Evolutionary conservation across 2,329 filamentous ascomycete genomes (phyloP).

Genomic region (Penicillium sp.): DNA sequence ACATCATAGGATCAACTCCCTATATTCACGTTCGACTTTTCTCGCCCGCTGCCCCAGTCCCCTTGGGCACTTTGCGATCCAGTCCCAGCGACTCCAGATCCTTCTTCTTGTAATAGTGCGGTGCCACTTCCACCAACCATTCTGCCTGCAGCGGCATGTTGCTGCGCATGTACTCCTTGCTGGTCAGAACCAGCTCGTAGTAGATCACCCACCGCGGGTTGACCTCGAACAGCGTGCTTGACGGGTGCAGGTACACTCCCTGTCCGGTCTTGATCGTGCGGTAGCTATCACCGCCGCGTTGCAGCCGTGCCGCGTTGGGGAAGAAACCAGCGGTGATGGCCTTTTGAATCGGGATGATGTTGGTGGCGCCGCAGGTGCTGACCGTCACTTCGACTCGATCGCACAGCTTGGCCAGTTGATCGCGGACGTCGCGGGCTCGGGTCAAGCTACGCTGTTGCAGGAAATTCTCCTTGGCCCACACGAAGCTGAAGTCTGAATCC

Average conservation of each 20-base stretch:
- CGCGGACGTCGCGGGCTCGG: constrained; percentile 83
- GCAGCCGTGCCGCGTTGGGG: constrained; percentile 81
- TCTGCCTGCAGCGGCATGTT: constrained; percentile 79
- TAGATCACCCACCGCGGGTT: constrained; percentile 88
- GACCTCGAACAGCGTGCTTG: constrained; percentile 72
- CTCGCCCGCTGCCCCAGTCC: constrained; percentile 45
- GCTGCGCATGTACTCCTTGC: constrained; percentile 90
- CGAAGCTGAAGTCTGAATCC: constrained; percentile 80
- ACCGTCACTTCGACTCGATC: constrained; percentile 82
- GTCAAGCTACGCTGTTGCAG: constrained; percentile 87
- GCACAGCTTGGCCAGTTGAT: constrained; percentile 87
- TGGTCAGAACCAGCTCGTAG: constrained; percentile 83
- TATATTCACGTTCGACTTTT: constrained; percentile 33
- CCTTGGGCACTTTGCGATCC: constrained; percentile 72
- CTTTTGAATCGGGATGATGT: constrained; percentile 78
- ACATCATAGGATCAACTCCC: background rate
- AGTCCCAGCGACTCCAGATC: constrained; percentile 77
- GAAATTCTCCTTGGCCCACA: constrained; percentile 93
- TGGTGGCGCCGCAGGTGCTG: constrained; percentile 66
- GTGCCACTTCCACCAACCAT: constrained; percentile 87
- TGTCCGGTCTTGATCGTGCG: constrained; percentile 87
- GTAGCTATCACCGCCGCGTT: constrained; percentile 82
- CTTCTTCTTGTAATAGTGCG: constrained; percentile 91
- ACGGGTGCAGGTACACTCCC: constrained; percentile 89
- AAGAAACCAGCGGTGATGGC: constrained; percentile 92